A percentile compares a stretch with the other conserved stretches of the same genome.
Evolutionary conservation across 1,284 basidiomycete genomes (phyloP).

Genomic region (Violaceomyces palustris): DNA sequence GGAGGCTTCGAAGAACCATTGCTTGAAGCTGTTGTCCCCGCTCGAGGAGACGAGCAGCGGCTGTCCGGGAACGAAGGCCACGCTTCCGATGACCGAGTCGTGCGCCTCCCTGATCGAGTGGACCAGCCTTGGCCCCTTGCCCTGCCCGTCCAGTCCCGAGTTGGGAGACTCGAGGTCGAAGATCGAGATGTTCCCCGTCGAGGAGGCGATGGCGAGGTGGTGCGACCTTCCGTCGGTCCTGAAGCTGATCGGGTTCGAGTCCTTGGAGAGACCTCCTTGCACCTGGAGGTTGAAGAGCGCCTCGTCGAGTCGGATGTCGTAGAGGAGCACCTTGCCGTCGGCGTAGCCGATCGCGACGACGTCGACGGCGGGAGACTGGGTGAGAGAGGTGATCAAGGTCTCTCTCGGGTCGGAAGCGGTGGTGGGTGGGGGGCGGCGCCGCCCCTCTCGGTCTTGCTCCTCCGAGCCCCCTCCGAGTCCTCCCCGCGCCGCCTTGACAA

Average conservation of each 20-base stretch:
- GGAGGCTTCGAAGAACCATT: conserved; percentile 91
- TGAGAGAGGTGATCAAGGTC: conserved; percentile 59
- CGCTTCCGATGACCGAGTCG: conserved; percentile 35
- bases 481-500: conserved; percentile 15
- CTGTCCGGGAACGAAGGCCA: conserved; percentile 44
- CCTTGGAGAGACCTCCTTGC: conserved; percentile 51
- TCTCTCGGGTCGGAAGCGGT: no score
- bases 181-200: conserved; percentile 43
- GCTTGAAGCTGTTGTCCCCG: conserved; percentile 55
- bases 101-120: conserved; percentile 50
- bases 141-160: conserved; percentile 5
- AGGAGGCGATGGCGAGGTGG: conserved; percentile 43
- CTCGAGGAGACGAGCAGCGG: conserved; percentile 39
- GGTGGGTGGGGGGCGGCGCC: no score
- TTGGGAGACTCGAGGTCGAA: conserved; percentile 43
- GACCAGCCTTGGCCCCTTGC: conserved; percentile 25
- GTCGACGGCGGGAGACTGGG: conserved; percentile 92
- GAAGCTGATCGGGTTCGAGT: conserved; percentile 73
- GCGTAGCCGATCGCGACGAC: conserved; percentile 85
- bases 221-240: conserved; percentile 67
- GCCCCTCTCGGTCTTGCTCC: conserved; percentile 6
- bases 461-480: conserved; percentile 7
- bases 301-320: conserved; percentile 86
- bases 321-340: conserved; percentile 79
- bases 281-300: conserved; percentile 71